Percentiles rank a stretch among this genome's conserved stretches.
These are phyloP conservation scores for Tephrocybe sp. DNA, from an alignment of 768 basidiomycete species.

Conservation along the genomic window DNA sequence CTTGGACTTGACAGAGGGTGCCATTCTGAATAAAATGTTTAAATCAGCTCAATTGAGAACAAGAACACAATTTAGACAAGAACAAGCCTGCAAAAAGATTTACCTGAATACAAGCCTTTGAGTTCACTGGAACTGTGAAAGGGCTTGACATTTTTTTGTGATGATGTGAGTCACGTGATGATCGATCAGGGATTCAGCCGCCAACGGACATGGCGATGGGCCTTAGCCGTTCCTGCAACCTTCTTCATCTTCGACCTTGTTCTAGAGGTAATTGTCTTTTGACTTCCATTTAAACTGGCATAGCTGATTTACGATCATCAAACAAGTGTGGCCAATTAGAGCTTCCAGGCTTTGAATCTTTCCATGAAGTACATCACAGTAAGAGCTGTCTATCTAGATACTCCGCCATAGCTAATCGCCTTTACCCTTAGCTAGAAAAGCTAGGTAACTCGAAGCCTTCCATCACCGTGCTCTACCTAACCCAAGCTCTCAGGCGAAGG, in stretches of 20 bases:
- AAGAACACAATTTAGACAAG: not conserved
- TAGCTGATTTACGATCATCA: not conserved
- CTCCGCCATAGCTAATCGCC: not conserved
- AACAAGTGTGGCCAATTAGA: not conserved
- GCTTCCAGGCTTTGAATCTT: not conserved
- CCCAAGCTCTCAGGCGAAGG: constrained; percentile 76
- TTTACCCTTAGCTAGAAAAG: constrained; percentile 78
- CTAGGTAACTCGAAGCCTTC: constrained; percentile 47
- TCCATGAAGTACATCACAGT: constrained; percentile 57
- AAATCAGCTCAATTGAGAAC: not conserved
- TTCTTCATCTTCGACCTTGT: not conserved
- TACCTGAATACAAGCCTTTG: constrained; percentile 7
- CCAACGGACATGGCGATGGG: not conserved
- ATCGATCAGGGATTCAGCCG: constrained; percentile 10
- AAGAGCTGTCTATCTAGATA: constrained; percentile 11
- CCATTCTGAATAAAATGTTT: constrained; percentile 26
- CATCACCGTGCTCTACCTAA: constrained; percentile 25
- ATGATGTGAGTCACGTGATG: constrained; percentile 11
- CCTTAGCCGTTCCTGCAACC: not conserved
- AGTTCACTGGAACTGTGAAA: not conserved
- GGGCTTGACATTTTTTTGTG: constrained; percentile 11
- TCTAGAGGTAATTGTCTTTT: not conserved
- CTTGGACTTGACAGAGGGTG: constrained; percentile 46
- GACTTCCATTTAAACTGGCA: too few species aligned
- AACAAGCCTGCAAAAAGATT: not conserved